Evolutionary conservation across 164 flowering plant species (phyloP).

Genomic region (Cinnamomum chago): DNA sequence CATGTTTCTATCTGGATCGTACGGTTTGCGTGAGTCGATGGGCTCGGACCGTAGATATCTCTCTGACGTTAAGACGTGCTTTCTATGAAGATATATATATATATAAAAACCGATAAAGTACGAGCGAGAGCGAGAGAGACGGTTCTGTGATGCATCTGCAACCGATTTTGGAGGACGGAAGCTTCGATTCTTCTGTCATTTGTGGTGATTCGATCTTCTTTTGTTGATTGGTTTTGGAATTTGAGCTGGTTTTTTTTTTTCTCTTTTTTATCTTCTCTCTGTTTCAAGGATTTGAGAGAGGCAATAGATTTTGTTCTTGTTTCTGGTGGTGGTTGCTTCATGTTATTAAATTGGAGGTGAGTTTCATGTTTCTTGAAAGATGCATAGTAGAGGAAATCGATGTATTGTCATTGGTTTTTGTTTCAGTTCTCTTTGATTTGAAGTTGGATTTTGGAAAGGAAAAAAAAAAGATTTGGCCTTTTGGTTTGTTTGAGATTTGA

Average conservation of each 20-base stretch:
- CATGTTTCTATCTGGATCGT: conserved; percentile 7
- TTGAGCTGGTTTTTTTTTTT: not conserved
- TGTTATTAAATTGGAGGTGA: too few species aligned
- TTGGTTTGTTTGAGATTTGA: conserved; percentile 8
- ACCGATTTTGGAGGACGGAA: conserved; percentile 11
- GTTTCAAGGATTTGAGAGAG: too few species aligned
- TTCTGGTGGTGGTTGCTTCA: too few species aligned
- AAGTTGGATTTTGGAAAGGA: too few species aligned
- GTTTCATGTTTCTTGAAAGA: too few species aligned
- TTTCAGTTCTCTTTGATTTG: too few species aligned
- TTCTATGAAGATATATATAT: not conserved
- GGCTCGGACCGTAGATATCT: conserved; percentile 17
- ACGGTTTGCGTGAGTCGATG: conserved; percentile 12
- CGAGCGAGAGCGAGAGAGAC: conserved; percentile 8
- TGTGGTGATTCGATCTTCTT: conserved; percentile 7
- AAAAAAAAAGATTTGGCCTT: not conserved
- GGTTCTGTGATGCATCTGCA: conserved; percentile 12
- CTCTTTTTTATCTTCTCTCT: not conserved
- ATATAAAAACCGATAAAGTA: not conserved
- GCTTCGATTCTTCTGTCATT: conserved; percentile 30
- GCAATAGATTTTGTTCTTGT: too few species aligned
- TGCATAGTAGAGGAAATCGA: too few species aligned
- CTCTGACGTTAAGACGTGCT: conserved; percentile 18
- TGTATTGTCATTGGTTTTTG: too few species aligned
- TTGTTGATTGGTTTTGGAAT: not conserved